Evolutionary conservation across 2,329 filamentous ascomycete genomes (phyloP), one percentile per base, ranked within the genome.

Genomic region (Seiridium unicorne): DNA sequence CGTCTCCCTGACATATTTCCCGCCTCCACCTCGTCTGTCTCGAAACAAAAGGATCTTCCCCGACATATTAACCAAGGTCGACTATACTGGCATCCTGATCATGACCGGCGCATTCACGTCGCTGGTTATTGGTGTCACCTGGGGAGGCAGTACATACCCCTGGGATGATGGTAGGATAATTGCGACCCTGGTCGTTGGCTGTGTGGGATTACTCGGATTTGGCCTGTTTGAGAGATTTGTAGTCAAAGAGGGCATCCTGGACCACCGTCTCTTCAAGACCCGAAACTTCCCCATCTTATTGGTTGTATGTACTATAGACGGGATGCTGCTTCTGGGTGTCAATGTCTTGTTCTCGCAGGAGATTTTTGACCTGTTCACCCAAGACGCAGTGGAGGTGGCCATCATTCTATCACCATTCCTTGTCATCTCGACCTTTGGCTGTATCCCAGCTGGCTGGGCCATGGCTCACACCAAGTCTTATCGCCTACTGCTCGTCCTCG

Each of bases 121-220:
- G 18, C 18, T 26, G 18, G 18, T 26, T 26, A 26, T 26, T 26
- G 18, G 18, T 26, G 18, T 26, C 18, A 26, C 18, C 18, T 82
- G 77, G 78, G 76, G 76, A 32, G 86, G 86, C 1, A 81, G 81
- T 47, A 76, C 84, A 62, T 85, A 86, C 63, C 66, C 77, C 0
- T 89, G 86, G 86, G 69, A 76, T 1, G 84, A 82, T 0, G 71
- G 75, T 0, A 80, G 84, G 62, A 83, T 87, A 10, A 77, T 88
- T 51, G 76, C 75, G 0, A 82, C 84, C 0, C 66, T 89, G 1
- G 72, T 84, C 1, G 68, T 86, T 2, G 86, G 87, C 4, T 64
- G 68, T 18, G 64, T 73, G 1, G 42, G 42, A 0, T 34, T 57
- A 13, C 13, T 57, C 13, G 55, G 26, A 1, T 57, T 57, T 26